A percentile compares a stretch with the other conserved stretches of the same genome.
These are phyloP conservation scores for Calonectria leucothoes DNA, from an alignment of 2,329 filamentous ascomycete genomes.

Conservation along the genomic window DNA sequence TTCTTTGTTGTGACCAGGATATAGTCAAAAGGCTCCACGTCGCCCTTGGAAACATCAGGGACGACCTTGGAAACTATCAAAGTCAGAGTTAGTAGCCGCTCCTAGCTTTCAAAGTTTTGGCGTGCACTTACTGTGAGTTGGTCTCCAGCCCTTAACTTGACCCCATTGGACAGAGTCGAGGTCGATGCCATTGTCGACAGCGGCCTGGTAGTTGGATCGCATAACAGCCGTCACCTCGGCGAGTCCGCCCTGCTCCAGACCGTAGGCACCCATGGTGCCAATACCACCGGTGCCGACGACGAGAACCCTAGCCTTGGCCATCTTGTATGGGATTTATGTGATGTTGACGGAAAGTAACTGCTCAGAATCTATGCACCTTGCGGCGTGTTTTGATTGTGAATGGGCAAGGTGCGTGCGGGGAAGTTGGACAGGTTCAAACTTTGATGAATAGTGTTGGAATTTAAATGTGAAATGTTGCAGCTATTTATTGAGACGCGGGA, in stretches of 20 bases:
- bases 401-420: not conserved
- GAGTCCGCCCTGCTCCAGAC: slow-evolving; percentile 61
- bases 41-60: slow-evolving; percentile 52
- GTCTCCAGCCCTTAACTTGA: slow-evolving; percentile 58
- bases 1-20: slow-evolving; percentile 70
- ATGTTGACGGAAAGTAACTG: not conserved
- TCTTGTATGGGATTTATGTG: not conserved
- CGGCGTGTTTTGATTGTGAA: not conserved
- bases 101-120: not conserved
- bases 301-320: slow-evolving; percentile 55
- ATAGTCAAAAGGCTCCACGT: slow-evolving; percentile 60
- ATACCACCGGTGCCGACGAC: slow-evolving; percentile 67
- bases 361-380: too few species aligned
- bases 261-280: slow-evolving; percentile 66
- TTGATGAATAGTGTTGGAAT: not conserved
- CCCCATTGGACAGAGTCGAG: slow-evolving; percentile 69
- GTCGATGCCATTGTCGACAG: slow-evolving; percentile 59
- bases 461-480: not conserved
- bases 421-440: not conserved
- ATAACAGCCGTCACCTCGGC: slow-evolving; percentile 66
- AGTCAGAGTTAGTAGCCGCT: not conserved
- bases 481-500: not conserved
- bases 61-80: slow-evolving; percentile 58
- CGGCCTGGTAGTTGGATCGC: slow-evolving; percentile 65
- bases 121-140: slow-evolving; percentile 51